Conservation (phyloP, 805 yeast species). For the Jamesozyma gamospora region DNA sequence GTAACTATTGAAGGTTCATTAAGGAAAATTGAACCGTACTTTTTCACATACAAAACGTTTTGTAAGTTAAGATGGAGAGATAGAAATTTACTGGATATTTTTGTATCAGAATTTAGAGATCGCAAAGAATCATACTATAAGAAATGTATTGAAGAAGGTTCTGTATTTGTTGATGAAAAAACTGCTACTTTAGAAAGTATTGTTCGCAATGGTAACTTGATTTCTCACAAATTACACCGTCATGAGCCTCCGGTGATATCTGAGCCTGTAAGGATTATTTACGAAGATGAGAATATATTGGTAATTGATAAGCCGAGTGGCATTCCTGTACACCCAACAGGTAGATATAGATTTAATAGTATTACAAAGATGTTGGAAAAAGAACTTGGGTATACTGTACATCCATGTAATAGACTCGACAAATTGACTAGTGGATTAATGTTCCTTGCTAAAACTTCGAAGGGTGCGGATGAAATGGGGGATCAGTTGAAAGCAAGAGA, state of each 20-base stretch:
- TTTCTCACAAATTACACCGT: slow-evolving; percentile 67
- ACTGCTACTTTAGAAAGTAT: slow-evolving; percentile 55
- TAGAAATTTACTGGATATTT: slow-evolving; percentile 69
- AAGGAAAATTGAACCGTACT: slow-evolving; percentile 74
- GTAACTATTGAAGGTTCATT: slow-evolving; percentile 51
- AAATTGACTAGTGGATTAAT: slow-evolving; percentile 84
- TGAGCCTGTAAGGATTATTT: slow-evolving; percentile 50
- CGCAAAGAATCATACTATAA: slow-evolving; percentile 57
- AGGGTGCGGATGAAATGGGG: slow-evolving; percentile 67
- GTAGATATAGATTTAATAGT: slow-evolving; percentile 64
- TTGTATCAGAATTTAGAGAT: slow-evolving; percentile 75
- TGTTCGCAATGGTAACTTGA: slow-evolving; percentile 71
- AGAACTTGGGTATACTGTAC: slow-evolving; percentile 57
- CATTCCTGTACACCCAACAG: slow-evolving; percentile 92
- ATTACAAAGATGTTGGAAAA: slow-evolving; percentile 66
- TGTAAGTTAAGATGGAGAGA: slow-evolving; percentile 89
- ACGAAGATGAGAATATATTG: slow-evolving; percentile 61
- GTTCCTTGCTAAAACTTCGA: slow-evolving; percentile 76
- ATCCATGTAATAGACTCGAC: slow-evolving; percentile 83
- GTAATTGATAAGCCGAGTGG: slow-evolving; percentile 93
- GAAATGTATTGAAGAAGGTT: slow-evolving; percentile 46
- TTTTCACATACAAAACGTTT: slow-evolving; percentile 78
- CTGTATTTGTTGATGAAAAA: slow-evolving; percentile 58
- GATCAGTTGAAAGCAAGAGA: slow-evolving; percentile 62
- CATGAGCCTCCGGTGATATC: slow-evolving; percentile 79